Evolutionary conservation across 202 grass and related monocot genomes (phyloP), one percentile per base, ranked within the genome.

Genomic region (Zoysia matrella): DNA sequence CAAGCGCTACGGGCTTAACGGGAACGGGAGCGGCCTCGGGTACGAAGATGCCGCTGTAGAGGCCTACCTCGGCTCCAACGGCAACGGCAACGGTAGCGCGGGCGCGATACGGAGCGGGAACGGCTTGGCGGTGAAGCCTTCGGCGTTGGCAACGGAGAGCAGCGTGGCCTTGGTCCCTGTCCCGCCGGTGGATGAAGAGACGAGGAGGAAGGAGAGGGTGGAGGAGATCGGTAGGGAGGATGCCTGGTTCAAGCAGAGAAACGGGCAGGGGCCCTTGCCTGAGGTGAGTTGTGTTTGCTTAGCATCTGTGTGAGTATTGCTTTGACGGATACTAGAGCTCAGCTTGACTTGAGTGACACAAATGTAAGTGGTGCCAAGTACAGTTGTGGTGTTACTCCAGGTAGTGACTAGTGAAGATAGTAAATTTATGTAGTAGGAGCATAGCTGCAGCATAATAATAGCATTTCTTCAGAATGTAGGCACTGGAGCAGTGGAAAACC

Each of bases 171-270:
- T 82, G 44, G 86, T 74, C 2, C 1, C 73, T 62, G 68, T 39
- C 15, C 7, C 18, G 73, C 79, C 53, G 5, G 67, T 22, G 62
- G 84, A 83, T 53, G 81, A 80, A 7, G 94, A 97, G 86, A 91
- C 3, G 80, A 80, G 82, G 64, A 93, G 94, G 86, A 93, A 93
- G 84, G 75, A 89, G 81, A 85, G 86, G 14, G 80, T 97, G 76
- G 94, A 97, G 80, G 94, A 97, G 42, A 95, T 98, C 58, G 87
- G 82, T 5, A 80, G 15, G 87, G 95, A 98, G 86, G 95, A 95
- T 65, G 95, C 95, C 18, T 98, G 95, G 95, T 98, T 98, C 66
- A 98, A 93, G 74, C 72, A 71, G 45, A 46, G n/a, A 46, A 53
- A 52, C 46, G 77, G 64, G 63, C 47, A 85, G 47, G 18, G 60